Percentiles rank a stretch among this genome's conserved stretches.
Evolutionary conservation across 176 grass and related monocot genomes (phyloP).

Genomic region (Pharus latifolius): DNA sequence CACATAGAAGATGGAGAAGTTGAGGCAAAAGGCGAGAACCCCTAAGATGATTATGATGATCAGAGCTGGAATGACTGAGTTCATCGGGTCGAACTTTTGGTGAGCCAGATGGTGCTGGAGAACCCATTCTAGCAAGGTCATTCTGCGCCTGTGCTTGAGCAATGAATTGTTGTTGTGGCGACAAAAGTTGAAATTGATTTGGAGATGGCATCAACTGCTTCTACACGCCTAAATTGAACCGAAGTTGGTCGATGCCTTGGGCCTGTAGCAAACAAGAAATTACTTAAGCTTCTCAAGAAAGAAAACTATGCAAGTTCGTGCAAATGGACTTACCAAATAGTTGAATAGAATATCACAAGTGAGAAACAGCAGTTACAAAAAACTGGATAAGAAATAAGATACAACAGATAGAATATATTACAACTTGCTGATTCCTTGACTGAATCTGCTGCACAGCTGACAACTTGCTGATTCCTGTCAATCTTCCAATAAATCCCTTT

Average conservation of each 20-base stretch:
- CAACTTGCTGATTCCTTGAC: constrained; percentile 54
- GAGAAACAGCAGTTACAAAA: not conserved
- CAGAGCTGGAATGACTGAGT: constrained; percentile 16
- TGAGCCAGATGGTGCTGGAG: constrained; percentile 65
- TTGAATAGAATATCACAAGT: constrained; percentile 5
- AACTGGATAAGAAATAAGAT: constrained; percentile 1
- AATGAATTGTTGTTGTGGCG: constrained; percentile 67
- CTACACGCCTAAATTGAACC: constrained; percentile 66
- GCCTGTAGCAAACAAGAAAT: constrained; percentile 43
- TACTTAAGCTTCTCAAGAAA: constrained; percentile 7
- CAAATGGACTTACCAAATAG: constrained; percentile 15
- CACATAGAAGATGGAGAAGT: constrained; percentile 55
- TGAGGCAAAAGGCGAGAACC: constrained; percentile 47
- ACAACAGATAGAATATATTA: constrained; percentile 33
- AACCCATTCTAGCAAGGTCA: constrained; percentile 67
- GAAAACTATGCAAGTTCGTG: not conserved
- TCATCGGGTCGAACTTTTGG: constrained; percentile 67
- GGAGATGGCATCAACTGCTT: constrained; percentile 73
- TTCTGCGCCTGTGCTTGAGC: constrained; percentile 76
- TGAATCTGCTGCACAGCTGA: constrained; percentile 69
- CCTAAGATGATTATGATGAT: constrained; percentile 38
- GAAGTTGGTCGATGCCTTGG: constrained; percentile 79
- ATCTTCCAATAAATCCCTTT: constrained; percentile 13
- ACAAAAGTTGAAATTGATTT: constrained; percentile 84
- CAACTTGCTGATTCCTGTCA: constrained; percentile 44